Evolutionary conservation across 2,329 filamentous ascomycete genomes (phyloP).

Genomic region (Fusarium proliferatum): DNA sequence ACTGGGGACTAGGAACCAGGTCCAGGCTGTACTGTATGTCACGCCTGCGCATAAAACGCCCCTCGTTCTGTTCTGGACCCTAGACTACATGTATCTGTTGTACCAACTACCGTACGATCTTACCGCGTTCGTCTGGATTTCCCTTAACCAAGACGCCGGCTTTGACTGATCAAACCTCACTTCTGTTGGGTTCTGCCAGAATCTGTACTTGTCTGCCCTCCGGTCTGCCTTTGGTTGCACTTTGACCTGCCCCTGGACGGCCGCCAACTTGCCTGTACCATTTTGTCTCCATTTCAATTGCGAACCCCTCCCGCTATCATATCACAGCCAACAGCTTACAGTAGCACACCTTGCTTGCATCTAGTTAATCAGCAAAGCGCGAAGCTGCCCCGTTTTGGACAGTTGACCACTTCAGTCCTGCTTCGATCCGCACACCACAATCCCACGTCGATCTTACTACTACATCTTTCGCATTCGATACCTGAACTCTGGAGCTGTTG

Average conservation of each 20-base stretch:
- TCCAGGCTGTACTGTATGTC: constrained; percentile 35
- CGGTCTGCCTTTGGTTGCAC: constrained; percentile 32
- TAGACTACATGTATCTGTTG: not conserved
- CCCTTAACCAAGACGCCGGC: constrained; percentile 32
- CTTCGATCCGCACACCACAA: constrained; percentile 32
- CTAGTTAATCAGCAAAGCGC: not conserved
- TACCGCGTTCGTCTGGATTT: constrained; percentile 36
- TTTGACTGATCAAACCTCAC: constrained; percentile 39
- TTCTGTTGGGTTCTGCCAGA: constrained; percentile 41
- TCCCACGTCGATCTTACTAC: constrained; percentile 6
- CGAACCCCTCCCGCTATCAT: constrained; percentile 23
- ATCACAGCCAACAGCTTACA: constrained; percentile 29
- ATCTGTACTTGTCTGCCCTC: constrained; percentile 26
- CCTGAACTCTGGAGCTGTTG: constrained; percentile 26
- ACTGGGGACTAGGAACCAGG: constrained; percentile 17
- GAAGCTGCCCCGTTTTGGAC: constrained; percentile 1
- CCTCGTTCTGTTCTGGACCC: constrained; percentile 32
- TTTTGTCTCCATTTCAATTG: constrained; percentile 28
- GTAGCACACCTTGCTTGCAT: constrained; percentile 11
- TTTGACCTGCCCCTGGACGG: constrained; percentile 10
- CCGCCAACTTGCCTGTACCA: constrained; percentile 22
- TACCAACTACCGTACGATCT: constrained; percentile 30
- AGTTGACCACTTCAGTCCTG: constrained; percentile 2
- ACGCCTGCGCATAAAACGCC: constrained; percentile 36
- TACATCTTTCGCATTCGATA: constrained; percentile 14